A percentile compares a stretch with the other conserved stretches of the same genome.
Conservation (phyloP, 352 stramenopile genomes). For the Phytopythium ostracodes region DNA sequence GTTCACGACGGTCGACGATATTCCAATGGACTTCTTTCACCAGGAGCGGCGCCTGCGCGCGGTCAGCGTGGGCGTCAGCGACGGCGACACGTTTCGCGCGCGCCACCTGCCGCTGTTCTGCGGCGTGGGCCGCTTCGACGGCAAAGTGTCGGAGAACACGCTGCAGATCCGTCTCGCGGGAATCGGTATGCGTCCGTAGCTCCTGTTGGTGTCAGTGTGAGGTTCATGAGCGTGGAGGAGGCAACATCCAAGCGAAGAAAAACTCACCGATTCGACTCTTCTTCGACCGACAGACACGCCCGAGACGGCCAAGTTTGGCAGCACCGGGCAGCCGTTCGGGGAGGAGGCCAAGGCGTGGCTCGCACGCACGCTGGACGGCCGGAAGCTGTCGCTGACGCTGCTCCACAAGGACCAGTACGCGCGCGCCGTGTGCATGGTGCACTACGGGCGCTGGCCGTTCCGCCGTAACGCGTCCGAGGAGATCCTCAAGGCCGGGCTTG, state of each 20-base stretch:
- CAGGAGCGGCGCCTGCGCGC: conserved; percentile 50
- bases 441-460: conserved; percentile 80
- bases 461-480: conserved; percentile 74
- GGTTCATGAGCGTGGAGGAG: not conserved
- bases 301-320: conserved; percentile 85
- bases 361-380: conserved; percentile 31
- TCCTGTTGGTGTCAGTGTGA: not conserved
- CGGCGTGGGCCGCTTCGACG: conserved; percentile 31
- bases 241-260: not conserved
- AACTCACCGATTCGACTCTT: not conserved
- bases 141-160: conserved; percentile 75
- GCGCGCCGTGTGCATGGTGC: conserved; percentile 78
- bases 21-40: conserved; percentile 70
- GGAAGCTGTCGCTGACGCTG: conserved; percentile 66
- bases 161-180: conserved; percentile 80
- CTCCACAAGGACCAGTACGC: conserved; percentile 84
- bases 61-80: conserved; percentile 51
- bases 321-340: conserved; percentile 67
- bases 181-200: conserved; percentile 34
- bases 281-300: conserved; percentile 52
- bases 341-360: conserved; percentile 80
- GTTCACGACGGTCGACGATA: conserved; percentile 74
- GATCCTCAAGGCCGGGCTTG: conserved; percentile 72
- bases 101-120: conserved; percentile 57
- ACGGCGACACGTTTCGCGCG: conserved; percentile 83